Base-by-base conservation (phyloP, 2,329 filamentous ascomycete genomes). In the Xenoacremonium recifei region DNA sequence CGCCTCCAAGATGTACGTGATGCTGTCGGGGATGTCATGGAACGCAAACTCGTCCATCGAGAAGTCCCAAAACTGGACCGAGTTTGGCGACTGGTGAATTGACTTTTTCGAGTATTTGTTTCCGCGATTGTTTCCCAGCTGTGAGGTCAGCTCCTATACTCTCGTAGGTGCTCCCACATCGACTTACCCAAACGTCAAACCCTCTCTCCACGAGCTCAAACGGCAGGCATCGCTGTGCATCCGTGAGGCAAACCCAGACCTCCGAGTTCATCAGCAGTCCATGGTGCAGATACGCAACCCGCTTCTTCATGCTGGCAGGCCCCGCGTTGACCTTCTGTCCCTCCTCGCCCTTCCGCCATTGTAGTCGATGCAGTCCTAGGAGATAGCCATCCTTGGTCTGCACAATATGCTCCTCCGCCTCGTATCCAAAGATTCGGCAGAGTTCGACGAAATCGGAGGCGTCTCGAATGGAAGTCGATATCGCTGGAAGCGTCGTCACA, bases 81-180 rank as follows among this genome's bases (percentile, higher is more conserved):
- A 85, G 1, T 81, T 85, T 0, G 93, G 91, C 1, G 89, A 85
- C 49, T 75, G 73, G 45, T 84, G 77, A 38, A 91, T 80, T 3
- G 84, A 91, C 69, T 99, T 99, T 67, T 97, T 99, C 34, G 90
- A 96, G 69, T 99, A 99, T 64, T 99, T 99, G 76, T 99, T 99
- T 37, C 93, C 93, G 25, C 93, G 84, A 60, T 99, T 99, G 66
- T 99, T 99, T 37, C 93, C 93, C 48, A 99, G 76, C 88, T 87
- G 3, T 38, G 11, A 19, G n/a, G 34, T 69, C 39, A 68, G 59
- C 46, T 37, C 34, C 27, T 9, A n/a, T 17, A 10, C 17, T 11
- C 27, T 31, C 12, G 30, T 11, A 7, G 27, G 20, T 18, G 17
- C 25, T 15, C n/a, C 12, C 15, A 23, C 7, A 9, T 6, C 18